Conservation (phyloP, 352 stramenopile species). For the Phytophthora pinifolia region DNA sequence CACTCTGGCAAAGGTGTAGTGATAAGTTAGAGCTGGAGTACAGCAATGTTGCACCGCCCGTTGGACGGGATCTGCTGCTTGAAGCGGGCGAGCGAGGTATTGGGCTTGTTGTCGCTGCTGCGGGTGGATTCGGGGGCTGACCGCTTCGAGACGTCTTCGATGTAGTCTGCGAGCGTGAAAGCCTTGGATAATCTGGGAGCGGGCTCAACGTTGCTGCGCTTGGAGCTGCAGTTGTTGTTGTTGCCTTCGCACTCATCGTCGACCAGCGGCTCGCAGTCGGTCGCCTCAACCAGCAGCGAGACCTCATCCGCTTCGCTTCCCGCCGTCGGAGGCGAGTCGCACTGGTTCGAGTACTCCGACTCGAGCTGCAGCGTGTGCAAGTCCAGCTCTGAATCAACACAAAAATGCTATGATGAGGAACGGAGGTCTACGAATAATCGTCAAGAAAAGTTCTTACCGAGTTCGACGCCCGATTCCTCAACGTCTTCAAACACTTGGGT, state of each 20-base stretch:
- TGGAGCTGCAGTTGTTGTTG: slow-evolving; percentile 22
- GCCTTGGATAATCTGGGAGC: slow-evolving; percentile 8
- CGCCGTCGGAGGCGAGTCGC: slow-evolving; percentile 31
- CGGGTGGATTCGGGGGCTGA: slow-evolving; percentile 21
- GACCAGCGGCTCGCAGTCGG: slow-evolving; percentile 12
- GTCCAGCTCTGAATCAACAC: slow-evolving; percentile 26
- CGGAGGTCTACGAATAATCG: neutral
- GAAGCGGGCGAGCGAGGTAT: slow-evolving; percentile 38
- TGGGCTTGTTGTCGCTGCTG: slow-evolving; percentile 13
- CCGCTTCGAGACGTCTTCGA: slow-evolving; percentile 5
- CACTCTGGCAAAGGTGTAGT: neutral
- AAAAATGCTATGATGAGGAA: neutral
- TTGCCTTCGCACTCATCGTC: slow-evolving; percentile 19
- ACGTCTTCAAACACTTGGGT: slow-evolving; percentile 6
- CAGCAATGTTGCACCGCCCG: slow-evolving; percentile 7
- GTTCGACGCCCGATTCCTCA: slow-evolving; percentile 11
- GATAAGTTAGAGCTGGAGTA: slow-evolving; percentile 18
- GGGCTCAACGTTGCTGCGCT: neutral
- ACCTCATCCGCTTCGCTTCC: slow-evolving; percentile 8
- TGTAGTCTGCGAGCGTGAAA: slow-evolving; percentile 19
- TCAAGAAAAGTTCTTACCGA: slow-evolving; percentile 10
- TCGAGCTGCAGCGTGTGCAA: slow-evolving; percentile 23
- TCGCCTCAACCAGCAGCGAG: slow-evolving; percentile 11
- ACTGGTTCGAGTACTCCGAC: slow-evolving; percentile 56
- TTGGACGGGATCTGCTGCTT: slow-evolving; percentile 60